A percentile compares a stretch with the other conserved stretches of the same genome.
phyloP scores from a whole-genome alignment of 2,329 filamentous ascomycete species.

The Pseudocercospora musae region DNA sequence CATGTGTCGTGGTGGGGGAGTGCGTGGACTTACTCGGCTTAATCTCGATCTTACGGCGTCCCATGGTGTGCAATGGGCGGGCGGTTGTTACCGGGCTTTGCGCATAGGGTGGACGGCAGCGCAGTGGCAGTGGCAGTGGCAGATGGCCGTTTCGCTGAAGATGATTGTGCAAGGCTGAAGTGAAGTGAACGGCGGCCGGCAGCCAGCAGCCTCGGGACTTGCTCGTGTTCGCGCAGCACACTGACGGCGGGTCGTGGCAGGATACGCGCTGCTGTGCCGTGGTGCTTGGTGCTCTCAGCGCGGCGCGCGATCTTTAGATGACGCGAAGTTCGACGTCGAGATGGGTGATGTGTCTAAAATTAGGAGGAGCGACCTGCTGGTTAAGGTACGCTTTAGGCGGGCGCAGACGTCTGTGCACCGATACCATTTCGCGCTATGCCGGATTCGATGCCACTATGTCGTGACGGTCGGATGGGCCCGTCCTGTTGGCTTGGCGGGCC shows the following conservation, averaged over 20 bases:
- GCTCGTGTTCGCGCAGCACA: not conserved
- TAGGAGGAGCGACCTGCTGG: not conserved
- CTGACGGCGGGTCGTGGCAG: not conserved
- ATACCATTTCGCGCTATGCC: no score
- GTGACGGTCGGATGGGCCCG: no score
- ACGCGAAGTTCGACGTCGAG: not conserved
- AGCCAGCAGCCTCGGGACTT: not conserved
- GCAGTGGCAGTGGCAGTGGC: not conserved
- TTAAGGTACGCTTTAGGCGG: not conserved
- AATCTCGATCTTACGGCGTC: slow-evolving; percentile 98
- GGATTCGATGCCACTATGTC: no score
- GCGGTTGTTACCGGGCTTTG: slow-evolving; percentile 9
- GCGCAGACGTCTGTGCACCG: not conserved
- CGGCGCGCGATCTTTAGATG: not conserved
- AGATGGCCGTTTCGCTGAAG: not conserved
- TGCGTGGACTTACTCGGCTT: slow-evolving; percentile 53
- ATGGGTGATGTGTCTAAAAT: not conserved
- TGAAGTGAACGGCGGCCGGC: no score
- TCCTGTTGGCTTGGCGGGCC: not conserved
- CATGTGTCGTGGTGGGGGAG: not conserved
- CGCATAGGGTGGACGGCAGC: not conserved
- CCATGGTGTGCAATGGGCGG: slow-evolving; percentile 58
- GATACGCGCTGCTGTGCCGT: not conserved
- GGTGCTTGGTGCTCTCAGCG: not conserved
- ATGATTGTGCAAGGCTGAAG: not conserved